Evolutionary conservation across 1,139 yeast genomes (phyloP), one percentile per base, ranked within the genome.

Genomic region (Taphrina confusa): DNA sequence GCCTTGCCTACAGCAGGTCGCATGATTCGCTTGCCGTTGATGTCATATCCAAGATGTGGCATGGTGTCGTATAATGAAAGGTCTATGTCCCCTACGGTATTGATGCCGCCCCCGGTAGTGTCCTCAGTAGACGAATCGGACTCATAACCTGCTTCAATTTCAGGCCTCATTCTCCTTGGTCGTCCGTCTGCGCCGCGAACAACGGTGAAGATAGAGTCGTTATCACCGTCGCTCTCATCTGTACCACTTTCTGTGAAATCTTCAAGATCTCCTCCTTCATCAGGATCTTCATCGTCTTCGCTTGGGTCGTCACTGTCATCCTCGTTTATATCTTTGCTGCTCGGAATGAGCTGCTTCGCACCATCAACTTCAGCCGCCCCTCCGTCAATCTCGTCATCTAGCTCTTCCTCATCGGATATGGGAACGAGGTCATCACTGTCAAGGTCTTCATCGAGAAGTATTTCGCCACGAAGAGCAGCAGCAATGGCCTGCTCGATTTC

Each of bases 1-100:
- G 98, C 98, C 61, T 95, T 84, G 6, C 96, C 96, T 70, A 88
- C 87, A 14, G 97, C 98, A 11, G 99, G 99, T 73, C 99, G 82
- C 97, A 94, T 91, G 68, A 92, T 90, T 70, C 98, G 82, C 72
- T 90, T 91, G 70, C 99, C 98, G 72, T 94, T 94, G 69, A 92
- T 90, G 72, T 90, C 94, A 73, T 92, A 92, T 60, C 98, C 98
- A 66, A 92, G 84, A 72, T 94, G 98, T 1, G 98, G 98, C 85
- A 87, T 87, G 72, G 90, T 95, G 60, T 92, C 99, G 71, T 92
- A 92, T 1, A 96, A 97, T 22, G 92, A 82, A 34, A 92, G 71
- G 56, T 98, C 97, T 62, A 92, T 81, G 71, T 92, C 87, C 47
- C 98, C 98, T 66, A 92, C 87, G 4, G 97, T 89, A 73, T 92